Conservation (phyloP, 495 filamentous ascomycete species). For the Penicillium coffeae region DNA sequence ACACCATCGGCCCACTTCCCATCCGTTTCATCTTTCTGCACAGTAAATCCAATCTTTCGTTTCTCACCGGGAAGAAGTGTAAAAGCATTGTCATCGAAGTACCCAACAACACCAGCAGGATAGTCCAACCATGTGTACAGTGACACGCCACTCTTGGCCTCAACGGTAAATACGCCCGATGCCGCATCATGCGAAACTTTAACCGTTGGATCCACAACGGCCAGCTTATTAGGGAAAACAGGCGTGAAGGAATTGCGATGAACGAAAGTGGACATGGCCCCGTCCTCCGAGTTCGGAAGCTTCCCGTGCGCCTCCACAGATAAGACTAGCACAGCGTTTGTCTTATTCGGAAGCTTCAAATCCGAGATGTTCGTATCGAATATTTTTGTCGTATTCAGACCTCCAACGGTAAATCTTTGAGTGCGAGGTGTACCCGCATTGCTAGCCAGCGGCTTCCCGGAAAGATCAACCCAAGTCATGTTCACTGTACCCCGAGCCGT, state of each 20-base stretch:
- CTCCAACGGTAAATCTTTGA: constrained; percentile 51
- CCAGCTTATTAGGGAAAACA: constrained; percentile 47
- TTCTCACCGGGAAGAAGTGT: constrained; percentile 51
- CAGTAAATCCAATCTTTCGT: constrained; percentile 44
- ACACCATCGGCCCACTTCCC: constrained; percentile 53
- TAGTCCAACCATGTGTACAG: constrained; percentile 68
- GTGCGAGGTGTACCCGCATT: constrained; percentile 30
- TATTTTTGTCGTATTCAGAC: constrained; percentile 57
- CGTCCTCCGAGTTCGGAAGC: constrained; percentile 47
- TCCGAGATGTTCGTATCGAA: constrained; percentile 39
- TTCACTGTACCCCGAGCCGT: constrained; percentile 29
- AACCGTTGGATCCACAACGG: constrained; percentile 54
- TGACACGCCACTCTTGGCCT: constrained; percentile 54
- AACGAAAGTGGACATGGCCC: constrained; percentile 39
- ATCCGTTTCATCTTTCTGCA: constrained; percentile 45
- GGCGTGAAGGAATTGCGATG: constrained; percentile 58
- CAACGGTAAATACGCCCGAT: constrained; percentile 49
- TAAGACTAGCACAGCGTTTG: constrained; percentile 52
- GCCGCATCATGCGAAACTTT: constrained; percentile 36
- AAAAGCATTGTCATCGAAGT: constrained; percentile 62
- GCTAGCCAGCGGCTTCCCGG: constrained; percentile 27
- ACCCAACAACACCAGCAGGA: constrained; percentile 51
- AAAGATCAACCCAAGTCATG: constrained; percentile 39
- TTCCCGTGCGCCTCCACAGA: constrained; percentile 50
- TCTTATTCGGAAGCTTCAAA: constrained; percentile 31